These are phyloP conservation scores for Inga laurina DNA, from an alignment of 306 rosid genomes.

Conservation along the genomic window DNA sequence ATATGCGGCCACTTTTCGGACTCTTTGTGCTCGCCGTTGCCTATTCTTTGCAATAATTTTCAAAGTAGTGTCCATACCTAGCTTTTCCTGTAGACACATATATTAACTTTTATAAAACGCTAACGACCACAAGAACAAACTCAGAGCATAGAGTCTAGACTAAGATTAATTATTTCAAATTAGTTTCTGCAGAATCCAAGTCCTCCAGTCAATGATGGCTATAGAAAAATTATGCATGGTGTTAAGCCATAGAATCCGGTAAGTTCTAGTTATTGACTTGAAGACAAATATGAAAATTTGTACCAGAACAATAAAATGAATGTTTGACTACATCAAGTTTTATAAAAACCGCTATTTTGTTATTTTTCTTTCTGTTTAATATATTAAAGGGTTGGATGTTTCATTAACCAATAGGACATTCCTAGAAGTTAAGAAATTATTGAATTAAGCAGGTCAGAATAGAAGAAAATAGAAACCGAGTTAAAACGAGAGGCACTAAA, in stretches of 20 bases:
- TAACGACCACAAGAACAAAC: background rate
- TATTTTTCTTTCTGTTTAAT: constrained; percentile 4
- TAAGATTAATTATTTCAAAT: background rate
- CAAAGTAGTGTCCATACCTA: too few relatives aligned
- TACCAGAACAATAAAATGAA: background rate
- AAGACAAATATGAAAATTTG: background rate
- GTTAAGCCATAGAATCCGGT: background rate
- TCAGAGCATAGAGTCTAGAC: background rate
- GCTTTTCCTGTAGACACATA: too few relatives aligned
- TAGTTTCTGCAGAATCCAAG: background rate
- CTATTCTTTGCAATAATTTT: too few relatives aligned
- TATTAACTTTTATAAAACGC: too few relatives aligned
- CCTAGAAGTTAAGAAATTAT: background rate
- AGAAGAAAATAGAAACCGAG: background rate
- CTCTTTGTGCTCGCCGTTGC: too few relatives aligned
- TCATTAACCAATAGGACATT: background rate
- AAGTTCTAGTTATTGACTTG: background rate
- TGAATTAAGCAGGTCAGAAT: background rate
- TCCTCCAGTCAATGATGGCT: background rate
- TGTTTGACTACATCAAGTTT: background rate
- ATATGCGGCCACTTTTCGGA: too few relatives aligned
- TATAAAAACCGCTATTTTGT: background rate
- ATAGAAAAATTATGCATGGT: background rate
- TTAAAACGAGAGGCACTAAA: constrained; percentile 2
- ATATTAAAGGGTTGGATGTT: constrained; percentile 5